Base-by-base conservation (phyloP, 2,329 filamentous ascomycete species). In the Diatrype stigma region DNA sequence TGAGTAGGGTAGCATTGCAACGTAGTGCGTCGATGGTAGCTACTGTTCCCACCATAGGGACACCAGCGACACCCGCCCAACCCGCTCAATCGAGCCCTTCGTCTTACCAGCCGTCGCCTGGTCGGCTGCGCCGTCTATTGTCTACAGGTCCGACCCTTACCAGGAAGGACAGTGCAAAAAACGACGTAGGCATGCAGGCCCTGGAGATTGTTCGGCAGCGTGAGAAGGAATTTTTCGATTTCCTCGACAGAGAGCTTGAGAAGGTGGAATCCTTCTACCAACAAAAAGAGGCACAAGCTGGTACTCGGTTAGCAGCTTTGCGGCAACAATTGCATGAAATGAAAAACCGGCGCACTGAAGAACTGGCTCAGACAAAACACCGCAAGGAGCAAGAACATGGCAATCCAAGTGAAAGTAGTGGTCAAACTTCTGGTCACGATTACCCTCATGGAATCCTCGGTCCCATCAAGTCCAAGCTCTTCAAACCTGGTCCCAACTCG, bases 261-360 rank as follows among this genome's bases (percentile, higher is more conserved):
- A 99, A 97, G 70, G 90, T 99, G 11, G 92, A 99, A 65, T 72
- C 76, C 0, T 99, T 99, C 64, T 97, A 97, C 73, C 85, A 82
- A 60, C 73, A 82, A 58, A 96, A 96, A 65, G 94, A 99, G 65
- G 80, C 89, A 26, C 90, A 96, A 65, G 90, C 93, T 0, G 87
- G 84, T 0, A 74, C 85, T 49, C 82, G 92, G 2, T 73, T 96
- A 22, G 73, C 75, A 1, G 68, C 87, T 3, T 75, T 99, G 45
- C 82, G 89, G 40, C 84, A 91, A 47, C 94, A 99, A 67, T 77
- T 99, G 30, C 92, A 96, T 64, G 88, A 95, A 61, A 96, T 97
- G 90, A 82, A 91, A 42, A 90, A 95, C 66, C 82, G 87, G 14
- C 84, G 93, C 21, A 79, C 90, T 26, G 80, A 86, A 48, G 90